Evolutionary conservation across 371 early-diverging fungal species (phyloP).

Genomic region (Dichotomocladium elegans): DNA sequence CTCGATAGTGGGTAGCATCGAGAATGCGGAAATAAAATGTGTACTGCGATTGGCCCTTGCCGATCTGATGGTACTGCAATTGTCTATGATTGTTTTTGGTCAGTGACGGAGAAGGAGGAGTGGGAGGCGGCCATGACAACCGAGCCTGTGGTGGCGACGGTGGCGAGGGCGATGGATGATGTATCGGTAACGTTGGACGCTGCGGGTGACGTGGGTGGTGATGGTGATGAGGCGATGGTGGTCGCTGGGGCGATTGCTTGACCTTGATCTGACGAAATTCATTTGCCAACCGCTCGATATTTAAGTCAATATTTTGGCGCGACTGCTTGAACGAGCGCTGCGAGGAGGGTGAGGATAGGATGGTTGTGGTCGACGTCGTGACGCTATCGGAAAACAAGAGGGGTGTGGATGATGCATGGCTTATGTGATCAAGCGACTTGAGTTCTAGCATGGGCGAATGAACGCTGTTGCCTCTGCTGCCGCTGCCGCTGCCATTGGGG

Average conservation of each 20-base stretch:
- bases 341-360: conserved; percentile 13
- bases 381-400: conserved; percentile 15
- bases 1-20: conserved; percentile 11
- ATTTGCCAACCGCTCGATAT: conserved; percentile 15
- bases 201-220: too few relatives aligned
- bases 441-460: conserved; percentile 4
- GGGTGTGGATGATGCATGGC: conserved; percentile 3
- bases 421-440: conserved; percentile 4
- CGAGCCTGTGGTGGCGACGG: neutral
- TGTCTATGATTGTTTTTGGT: conserved; percentile 2
- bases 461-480: too few relatives aligned
- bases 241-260: conserved; percentile 4
- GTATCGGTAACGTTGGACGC: too few relatives aligned
- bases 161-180: neutral
- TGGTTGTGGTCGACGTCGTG: conserved; percentile 9
- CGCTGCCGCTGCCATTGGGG: too few relatives aligned
- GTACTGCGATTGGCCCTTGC: conserved; percentile 28
- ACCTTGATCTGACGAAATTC: conserved; percentile 12
- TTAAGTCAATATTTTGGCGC: conserved; percentile 3
- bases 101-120: conserved; percentile 1
- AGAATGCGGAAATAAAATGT: conserved; percentile 39
- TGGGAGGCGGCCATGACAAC: neutral
- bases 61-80: conserved; percentile 39
- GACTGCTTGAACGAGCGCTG: conserved; percentile 5
- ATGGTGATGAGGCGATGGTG: too few relatives aligned